These are phyloP conservation scores for Paulownia fortunei DNA, from an alignment of 257 asterid species.

Conservation along the genomic window DNA sequence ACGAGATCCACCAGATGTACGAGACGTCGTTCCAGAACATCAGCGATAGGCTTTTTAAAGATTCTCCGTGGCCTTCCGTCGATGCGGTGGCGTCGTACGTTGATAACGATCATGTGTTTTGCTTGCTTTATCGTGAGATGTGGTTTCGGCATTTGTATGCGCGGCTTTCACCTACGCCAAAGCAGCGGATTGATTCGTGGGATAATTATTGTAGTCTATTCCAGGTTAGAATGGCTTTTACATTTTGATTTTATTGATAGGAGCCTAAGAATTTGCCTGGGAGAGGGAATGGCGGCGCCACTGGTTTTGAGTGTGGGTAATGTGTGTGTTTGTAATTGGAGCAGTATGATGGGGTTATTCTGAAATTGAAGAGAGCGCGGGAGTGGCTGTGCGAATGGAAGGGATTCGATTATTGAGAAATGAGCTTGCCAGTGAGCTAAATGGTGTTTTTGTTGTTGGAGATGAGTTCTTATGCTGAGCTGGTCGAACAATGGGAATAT, in stretches of 20 bases:
- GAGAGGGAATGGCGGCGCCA: background rate
- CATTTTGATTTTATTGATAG: background rate
- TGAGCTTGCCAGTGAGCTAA: background rate
- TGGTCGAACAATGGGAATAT: background rate
- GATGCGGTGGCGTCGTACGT: slow-evolving; percentile 85
- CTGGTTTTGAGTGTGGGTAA: background rate
- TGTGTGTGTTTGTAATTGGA: background rate
- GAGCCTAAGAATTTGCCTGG: background rate
- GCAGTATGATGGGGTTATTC: background rate
- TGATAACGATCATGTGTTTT: slow-evolving; percentile 91
- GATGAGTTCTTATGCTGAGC: background rate
- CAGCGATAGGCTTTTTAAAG: slow-evolving; percentile 92
- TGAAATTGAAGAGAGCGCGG: background rate
- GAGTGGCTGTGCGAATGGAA: background rate
- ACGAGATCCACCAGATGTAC: slow-evolving; percentile 98
- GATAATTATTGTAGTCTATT: slow-evolving; percentile 91
- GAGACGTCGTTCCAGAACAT: slow-evolving; percentile 85
- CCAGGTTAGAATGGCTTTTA: slow-evolving; percentile 49
- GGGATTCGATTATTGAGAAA: background rate
- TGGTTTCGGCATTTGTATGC: slow-evolving; percentile 96
- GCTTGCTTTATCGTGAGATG: slow-evolving; percentile 97
- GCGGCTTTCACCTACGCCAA: slow-evolving; percentile 77
- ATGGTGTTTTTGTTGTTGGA: background rate
- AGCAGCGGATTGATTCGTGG: slow-evolving; percentile 91
- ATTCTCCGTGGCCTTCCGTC: slow-evolving; percentile 91